Percentiles rank a stretch among this genome's conserved stretches.
phyloP scores from a whole-genome alignment of 495 filamentous ascomycete genomes.

The Penicillium argentinense region DNA sequence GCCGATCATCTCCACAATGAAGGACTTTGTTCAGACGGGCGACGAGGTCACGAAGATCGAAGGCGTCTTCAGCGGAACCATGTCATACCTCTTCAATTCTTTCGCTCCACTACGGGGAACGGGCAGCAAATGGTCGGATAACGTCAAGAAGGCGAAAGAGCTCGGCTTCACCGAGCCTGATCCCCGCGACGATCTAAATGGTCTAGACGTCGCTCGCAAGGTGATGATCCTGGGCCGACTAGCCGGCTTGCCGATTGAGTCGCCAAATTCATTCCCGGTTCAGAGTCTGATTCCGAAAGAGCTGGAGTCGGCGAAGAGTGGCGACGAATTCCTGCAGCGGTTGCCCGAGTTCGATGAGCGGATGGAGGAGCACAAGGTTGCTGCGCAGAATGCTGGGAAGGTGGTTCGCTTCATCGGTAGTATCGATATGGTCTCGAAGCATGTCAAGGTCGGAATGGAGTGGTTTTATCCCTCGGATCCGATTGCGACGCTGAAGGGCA shows the following conservation, averaged over 20 bases:
- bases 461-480: slow-evolving; percentile 3
- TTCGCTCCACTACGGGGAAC: neutral
- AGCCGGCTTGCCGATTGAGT: slow-evolving; percentile 1
- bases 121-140: slow-evolving; percentile 3
- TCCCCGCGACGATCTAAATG: neutral
- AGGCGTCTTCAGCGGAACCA: slow-evolving; percentile 5
- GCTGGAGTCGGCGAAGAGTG: neutral
- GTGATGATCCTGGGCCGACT: slow-evolving; percentile 1
- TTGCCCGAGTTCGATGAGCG: neutral
- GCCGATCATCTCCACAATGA: slow-evolving; percentile 2
- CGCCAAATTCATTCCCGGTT: neutral
- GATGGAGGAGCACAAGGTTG: slow-evolving; percentile 2
- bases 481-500: slow-evolving; percentile 3
- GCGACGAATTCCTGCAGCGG: neutral
- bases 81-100: slow-evolving; percentile 5
- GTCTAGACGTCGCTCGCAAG: neutral
- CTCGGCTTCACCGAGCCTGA: slow-evolving; percentile 1
- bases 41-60: slow-evolving; percentile 8
- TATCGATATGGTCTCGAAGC: slow-evolving; percentile 2
- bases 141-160: slow-evolving; percentile 1
- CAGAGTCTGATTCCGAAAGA: slow-evolving; percentile 1
- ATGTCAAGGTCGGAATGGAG: slow-evolving; percentile 6
- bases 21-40: slow-evolving; percentile 3
- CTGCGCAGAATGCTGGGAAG: slow-evolving; percentile 1
- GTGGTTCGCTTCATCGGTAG: slow-evolving; percentile 2